Evolutionary conservation across 73 alveolate genomes (phyloP), one percentile per base, ranked within the genome.

Genomic region (Blepharisma japonicum): DNA sequence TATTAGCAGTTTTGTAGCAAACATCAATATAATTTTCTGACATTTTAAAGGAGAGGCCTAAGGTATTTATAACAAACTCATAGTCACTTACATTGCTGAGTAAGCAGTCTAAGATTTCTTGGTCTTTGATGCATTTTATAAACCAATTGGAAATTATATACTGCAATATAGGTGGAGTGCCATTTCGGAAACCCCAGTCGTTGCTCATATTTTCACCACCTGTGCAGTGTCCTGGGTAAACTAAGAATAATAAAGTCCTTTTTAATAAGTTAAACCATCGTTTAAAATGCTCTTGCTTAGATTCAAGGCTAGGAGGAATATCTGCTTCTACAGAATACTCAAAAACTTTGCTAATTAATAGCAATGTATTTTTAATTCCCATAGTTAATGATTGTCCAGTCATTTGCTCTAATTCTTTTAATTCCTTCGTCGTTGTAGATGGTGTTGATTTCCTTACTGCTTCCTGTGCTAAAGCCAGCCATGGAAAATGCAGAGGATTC

Each of bases 371-470:
- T 32, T 32, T 32, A 32, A 32, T 32, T 3, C 42, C 42, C 3
- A 32, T 32, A 32, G 42, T 32, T 3, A 32, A 32, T 3, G 42
- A 32, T 32, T 32, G 42, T 32, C 74, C 74, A 18, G 74, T 61
- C 67, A 53, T 53, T 25, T 61, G 14, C 2, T 61, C 74, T 25
- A 61, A 61, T n/a, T 61, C 74, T 20, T 25, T 25, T 61, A 61
- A 2, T 9, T 14, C 14, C 74, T 61, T 61, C 42, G 3, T 32
- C 42, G 42, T 32, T 32, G 42, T 32, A 32, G 42, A 0, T 32
- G 42, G 42, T 32, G 42, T 32, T 32, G 42, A 32, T 32, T 32
- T 32, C 42, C 42, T 32, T 32, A 32, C 42, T 32, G 42, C 42
- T 32, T 32, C 42, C 42, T 32, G 42, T 32, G 42, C 42, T 32